These are phyloP conservation scores for Venustampulla echinocandica DNA, from an alignment of 495 filamentous ascomycete genomes.

Conservation along the genomic window DNA sequence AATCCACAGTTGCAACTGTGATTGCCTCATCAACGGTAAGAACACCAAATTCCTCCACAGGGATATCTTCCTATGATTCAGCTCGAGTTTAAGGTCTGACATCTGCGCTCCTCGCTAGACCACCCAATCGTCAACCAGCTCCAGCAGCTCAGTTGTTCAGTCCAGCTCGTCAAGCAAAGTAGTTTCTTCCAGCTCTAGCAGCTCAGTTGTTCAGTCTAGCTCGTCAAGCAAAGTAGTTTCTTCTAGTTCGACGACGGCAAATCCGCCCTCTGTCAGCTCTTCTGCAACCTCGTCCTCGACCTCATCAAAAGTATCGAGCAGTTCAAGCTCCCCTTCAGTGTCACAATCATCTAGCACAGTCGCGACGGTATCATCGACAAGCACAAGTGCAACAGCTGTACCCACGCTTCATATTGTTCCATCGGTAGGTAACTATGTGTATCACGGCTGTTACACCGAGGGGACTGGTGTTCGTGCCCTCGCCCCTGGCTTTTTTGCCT, in stretches of 20 bases:
- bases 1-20: not conserved
- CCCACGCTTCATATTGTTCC: slow-evolving; percentile 27
- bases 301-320: not conserved
- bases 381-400: slow-evolving; percentile 19
- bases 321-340: not conserved
- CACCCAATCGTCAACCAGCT: not conserved
- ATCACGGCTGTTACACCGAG: slow-evolving; percentile 22
- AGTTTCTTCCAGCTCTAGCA: slow-evolving; percentile 19
- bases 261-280: not conserved
- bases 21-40: not conserved
- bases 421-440: slow-evolving; percentile 15
- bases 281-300: not conserved
- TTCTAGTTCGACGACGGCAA: not conserved
- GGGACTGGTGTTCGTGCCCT: slow-evolving; percentile 18
- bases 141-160: slow-evolving; percentile 39
- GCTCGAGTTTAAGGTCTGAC: no score
- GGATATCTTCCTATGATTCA: no score
- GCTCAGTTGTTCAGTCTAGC: slow-evolving; percentile 48
- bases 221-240: no score
- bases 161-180: no score
- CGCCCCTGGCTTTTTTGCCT: slow-evolving; percentile 16
- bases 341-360: not conserved
- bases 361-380: not conserved
- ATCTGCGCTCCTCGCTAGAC: not conserved
- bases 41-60: not conserved